Evolutionary conservation across 371 early-diverging fungal genomes (phyloP).

Genomic region (Lichtheimia ornata): DNA sequence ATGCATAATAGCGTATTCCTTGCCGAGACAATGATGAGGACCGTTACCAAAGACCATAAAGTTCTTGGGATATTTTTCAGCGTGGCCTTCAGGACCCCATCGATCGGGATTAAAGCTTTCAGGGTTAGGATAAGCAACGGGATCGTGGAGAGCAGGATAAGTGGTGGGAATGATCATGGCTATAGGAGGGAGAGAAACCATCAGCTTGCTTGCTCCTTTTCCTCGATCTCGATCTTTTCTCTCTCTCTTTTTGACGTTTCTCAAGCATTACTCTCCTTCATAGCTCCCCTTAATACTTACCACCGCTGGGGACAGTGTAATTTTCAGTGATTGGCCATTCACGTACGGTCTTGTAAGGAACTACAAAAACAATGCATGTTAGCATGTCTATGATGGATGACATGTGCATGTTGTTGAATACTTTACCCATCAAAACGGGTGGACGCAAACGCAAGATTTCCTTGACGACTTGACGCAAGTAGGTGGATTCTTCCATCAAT

Average conservation of each 20-base stretch:
- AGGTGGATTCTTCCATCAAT: constrained; percentile 43
- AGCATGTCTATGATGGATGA: neutral
- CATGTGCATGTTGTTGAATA: neutral
- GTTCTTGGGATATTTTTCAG: constrained; percentile 41
- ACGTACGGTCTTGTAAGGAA: constrained; percentile 49
- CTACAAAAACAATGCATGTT: constrained; percentile 10
- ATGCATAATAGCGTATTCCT: constrained; percentile 45
- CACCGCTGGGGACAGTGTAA: constrained; percentile 48
- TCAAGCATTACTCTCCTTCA: too few relatives aligned
- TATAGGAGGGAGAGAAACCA: constrained; percentile 1
- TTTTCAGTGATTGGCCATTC: constrained; percentile 45
- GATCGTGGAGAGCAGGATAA: constrained; percentile 46
- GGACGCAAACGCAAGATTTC: constrained; percentile 53
- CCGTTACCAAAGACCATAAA: constrained; percentile 50
- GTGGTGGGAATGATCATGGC: constrained; percentile 49
- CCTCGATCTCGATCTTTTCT: too few relatives aligned
- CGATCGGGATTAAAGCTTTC: constrained; percentile 44
- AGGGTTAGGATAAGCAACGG: constrained; percentile 41
- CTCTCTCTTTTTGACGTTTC: too few relatives aligned
- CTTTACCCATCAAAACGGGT: constrained; percentile 51
- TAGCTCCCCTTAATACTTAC: constrained; percentile 18
- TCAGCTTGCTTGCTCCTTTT: neutral
- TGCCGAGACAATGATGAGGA: constrained; percentile 46
- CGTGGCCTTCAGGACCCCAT: constrained; percentile 40
- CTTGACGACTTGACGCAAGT: constrained; percentile 52